Conservation (phyloP, 352 stramenopile genomes). For the Pseudoperonospora humuli region DNA sequence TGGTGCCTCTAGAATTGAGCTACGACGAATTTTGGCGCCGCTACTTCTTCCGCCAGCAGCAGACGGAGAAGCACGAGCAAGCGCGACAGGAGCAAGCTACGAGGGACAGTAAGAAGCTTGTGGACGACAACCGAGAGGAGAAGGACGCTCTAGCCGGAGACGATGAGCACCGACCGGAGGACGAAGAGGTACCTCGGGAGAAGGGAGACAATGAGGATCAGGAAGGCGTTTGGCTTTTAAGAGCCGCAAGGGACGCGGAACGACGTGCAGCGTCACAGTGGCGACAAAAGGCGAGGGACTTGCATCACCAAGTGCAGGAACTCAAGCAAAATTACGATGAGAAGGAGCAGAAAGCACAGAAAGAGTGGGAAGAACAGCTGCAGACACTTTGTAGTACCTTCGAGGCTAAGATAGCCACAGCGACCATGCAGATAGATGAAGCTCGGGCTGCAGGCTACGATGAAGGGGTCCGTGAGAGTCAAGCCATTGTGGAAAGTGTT, state of each 20-base stretch:
- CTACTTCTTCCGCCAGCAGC: constrained; percentile 71
- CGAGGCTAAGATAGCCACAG: constrained; percentile 60
- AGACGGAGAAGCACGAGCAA: constrained; percentile 30
- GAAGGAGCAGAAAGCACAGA: constrained; percentile 33
- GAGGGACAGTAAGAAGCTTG: constrained; percentile 16
- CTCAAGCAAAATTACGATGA: constrained; percentile 35
- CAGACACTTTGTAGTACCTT: constrained; percentile 63
- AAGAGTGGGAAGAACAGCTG: constrained; percentile 51
- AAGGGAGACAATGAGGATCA: constrained; percentile 20
- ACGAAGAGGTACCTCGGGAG: constrained; percentile 9
- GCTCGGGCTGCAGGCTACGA: constrained; percentile 58
- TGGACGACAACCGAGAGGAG: constrained; percentile 24
- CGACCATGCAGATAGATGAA: constrained; percentile 74
- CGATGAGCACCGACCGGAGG: constrained; percentile 14
- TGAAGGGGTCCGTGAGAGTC: constrained; percentile 69
- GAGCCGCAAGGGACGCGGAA: constrained; percentile 31
- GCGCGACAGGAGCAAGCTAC: constrained; percentile 12
- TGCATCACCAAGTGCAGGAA: constrained; percentile 49
- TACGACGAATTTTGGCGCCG: constrained; percentile 82
- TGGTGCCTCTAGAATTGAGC: constrained; percentile 68
- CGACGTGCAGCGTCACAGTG: constrained; percentile 45
- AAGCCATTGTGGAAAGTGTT: constrained; percentile 58
- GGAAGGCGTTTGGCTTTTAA: constrained; percentile 37
- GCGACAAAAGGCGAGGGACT: constrained; percentile 58
- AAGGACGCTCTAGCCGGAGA: constrained; percentile 15